phyloP scores from a whole-genome alignment of 1,284 basidiomycete species.

The Moniliophthora roreri region DNA sequence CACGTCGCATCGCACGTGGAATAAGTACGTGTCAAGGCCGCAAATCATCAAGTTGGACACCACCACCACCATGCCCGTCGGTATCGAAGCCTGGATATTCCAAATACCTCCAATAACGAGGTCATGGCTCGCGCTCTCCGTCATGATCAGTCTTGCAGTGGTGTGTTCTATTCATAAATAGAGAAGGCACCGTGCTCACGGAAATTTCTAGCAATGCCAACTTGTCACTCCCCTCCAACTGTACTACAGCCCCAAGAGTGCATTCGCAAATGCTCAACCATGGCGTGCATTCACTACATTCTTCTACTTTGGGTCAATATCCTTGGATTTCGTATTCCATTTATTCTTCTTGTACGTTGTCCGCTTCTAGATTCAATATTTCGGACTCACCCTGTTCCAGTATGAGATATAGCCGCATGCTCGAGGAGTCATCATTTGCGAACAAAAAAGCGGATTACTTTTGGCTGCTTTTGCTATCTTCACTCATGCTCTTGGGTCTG shows the following conservation, averaged over 20 bases:
- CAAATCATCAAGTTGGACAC: too few species aligned
- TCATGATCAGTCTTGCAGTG: conserved; percentile 80
- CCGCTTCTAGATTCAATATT: background rate
- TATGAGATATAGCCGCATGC: conserved; percentile 94
- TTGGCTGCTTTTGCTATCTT: conserved; percentile 84
- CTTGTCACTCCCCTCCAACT: conserved; percentile 87
- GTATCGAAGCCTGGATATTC: conserved; percentile 80
- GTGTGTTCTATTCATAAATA: conserved; percentile 45
- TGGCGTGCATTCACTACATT: conserved; percentile 93
- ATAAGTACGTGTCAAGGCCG: too few species aligned
- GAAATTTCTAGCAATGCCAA: conserved; percentile 78
- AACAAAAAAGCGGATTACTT: conserved; percentile 91
- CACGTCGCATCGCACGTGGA: too few species aligned
- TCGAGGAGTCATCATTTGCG: conserved; percentile 95
- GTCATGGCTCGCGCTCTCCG: conserved; percentile 76
- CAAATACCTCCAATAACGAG: conserved; percentile 91
- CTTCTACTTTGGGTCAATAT: conserved; percentile 93
- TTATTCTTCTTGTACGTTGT: conserved; percentile 92
- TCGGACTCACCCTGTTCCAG: conserved; percentile 35
- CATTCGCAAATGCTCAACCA: conserved; percentile 78
- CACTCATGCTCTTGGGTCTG: conserved; percentile 75
- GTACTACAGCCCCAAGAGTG: conserved; percentile 87
- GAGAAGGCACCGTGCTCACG: background rate
- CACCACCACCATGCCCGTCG: conserved; percentile 59
- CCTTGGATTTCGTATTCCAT: conserved; percentile 95